Evolutionary conservation across 495 filamentous ascomycete species (phyloP).

Genomic region (Pseudotulostoma volvatum): DNA sequence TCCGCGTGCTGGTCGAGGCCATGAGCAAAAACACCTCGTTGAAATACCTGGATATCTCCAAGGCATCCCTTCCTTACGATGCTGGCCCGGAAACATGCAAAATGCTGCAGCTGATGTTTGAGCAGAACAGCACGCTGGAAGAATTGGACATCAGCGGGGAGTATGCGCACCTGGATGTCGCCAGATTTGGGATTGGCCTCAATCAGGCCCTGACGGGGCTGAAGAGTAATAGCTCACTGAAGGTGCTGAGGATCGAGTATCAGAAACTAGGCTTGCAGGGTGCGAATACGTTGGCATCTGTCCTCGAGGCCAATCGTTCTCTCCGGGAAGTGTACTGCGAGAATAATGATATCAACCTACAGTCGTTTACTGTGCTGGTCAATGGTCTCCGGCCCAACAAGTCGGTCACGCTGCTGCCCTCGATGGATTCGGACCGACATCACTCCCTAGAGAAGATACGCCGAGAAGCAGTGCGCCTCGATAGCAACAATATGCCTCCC

Average conservation of each 20-base stretch:
- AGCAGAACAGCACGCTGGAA: slow-evolving; percentile 57
- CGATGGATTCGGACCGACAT: slow-evolving; percentile 45
- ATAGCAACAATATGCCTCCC: slow-evolving; percentile 11
- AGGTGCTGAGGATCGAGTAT: slow-evolving; percentile 59
- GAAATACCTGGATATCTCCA: slow-evolving; percentile 69
- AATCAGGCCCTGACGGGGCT: slow-evolving; percentile 63
- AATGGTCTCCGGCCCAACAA: slow-evolving; percentile 54
- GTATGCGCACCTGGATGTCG: slow-evolving; percentile 72
- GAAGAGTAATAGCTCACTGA: slow-evolving; percentile 56
- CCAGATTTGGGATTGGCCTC: slow-evolving; percentile 67
- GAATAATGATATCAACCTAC: slow-evolving; percentile 61
- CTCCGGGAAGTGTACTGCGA: slow-evolving; percentile 60
- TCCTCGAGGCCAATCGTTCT: slow-evolving; percentile 47
- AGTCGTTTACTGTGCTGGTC: slow-evolving; percentile 62
- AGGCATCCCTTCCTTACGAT: slow-evolving; percentile 69
- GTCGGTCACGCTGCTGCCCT: slow-evolving; percentile 46
- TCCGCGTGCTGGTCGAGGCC: slow-evolving; percentile 55
- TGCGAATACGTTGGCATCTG: slow-evolving; percentile 61
- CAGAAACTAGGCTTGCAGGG: slow-evolving; percentile 49
- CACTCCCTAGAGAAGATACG: slow-evolving; percentile 47
- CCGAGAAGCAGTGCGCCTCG: slow-evolving; percentile 37
- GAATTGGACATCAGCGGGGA: slow-evolving; percentile 82
- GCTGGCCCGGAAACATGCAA: slow-evolving; percentile 57
- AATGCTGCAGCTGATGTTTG: slow-evolving; percentile 58
- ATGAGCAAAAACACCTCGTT: slow-evolving; percentile 59